Evolutionary conservation across 352 stramenopile genomes (phyloP).

Genomic region (Pythium brachiatum): DNA sequence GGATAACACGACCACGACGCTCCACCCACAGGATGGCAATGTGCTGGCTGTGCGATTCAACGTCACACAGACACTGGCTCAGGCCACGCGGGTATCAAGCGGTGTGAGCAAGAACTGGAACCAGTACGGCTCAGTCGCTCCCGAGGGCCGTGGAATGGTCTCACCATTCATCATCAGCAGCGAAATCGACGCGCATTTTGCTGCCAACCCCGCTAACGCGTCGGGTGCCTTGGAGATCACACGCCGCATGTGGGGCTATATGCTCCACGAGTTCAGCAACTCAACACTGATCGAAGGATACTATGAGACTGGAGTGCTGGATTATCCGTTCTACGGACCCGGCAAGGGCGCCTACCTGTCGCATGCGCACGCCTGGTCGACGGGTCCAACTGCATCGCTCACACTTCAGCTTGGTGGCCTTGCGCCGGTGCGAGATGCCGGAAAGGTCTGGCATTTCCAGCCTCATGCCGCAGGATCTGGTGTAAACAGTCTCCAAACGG

Average conservation of each 20-base stretch:
- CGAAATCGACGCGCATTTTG: constrained; percentile 34
- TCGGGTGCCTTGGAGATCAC: constrained; percentile 31
- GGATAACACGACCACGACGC: constrained; percentile 32
- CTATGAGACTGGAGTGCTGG: constrained; percentile 32
- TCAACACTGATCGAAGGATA: constrained; percentile 38
- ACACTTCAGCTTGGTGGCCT: constrained; percentile 26
- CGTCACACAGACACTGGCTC: constrained; percentile 23
- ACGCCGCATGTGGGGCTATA: constrained; percentile 38
- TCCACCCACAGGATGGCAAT: constrained; percentile 34
- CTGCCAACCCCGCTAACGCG: constrained; percentile 24
- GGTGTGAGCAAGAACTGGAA: constrained; percentile 29
- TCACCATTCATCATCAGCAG: constrained; percentile 34
- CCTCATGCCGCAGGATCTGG: neutral
- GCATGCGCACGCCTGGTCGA: constrained; percentile 37
- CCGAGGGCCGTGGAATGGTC: constrained; percentile 30
- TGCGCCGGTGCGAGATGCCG: constrained; percentile 10
- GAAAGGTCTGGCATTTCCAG: constrained; percentile 9
- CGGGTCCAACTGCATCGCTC: constrained; percentile 28
- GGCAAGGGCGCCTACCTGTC: constrained; percentile 33
- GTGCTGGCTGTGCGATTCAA: constrained; percentile 34
- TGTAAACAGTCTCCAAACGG: neutral
- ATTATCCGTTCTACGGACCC: constrained; percentile 35
- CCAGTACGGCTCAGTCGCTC: constrained; percentile 31
- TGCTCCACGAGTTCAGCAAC: constrained; percentile 37
- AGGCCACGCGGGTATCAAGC: constrained; percentile 22